A percentile compares a stretch with the other conserved stretches of the same genome.
Conservation (phyloP, 2,329 filamentous ascomycete species). For the Geoglossum cookeanum region DNA sequence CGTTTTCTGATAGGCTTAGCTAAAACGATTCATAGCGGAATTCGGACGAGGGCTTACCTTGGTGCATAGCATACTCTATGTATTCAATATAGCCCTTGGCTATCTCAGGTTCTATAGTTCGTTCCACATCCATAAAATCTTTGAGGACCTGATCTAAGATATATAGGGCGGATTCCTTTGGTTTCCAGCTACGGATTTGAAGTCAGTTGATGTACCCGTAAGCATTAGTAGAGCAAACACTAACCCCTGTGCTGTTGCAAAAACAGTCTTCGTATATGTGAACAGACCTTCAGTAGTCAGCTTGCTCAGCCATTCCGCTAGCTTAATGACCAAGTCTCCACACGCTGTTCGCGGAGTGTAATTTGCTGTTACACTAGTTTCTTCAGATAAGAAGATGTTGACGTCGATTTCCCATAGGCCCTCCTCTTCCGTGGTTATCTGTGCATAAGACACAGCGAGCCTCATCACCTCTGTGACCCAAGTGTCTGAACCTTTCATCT, state of each 20-base stretch:
- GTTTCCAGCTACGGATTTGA: constrained; percentile 32
- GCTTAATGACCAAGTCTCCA: constrained; percentile 78
- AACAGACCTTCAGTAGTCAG: constrained; percentile 63
- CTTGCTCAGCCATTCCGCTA: constrained; percentile 72
- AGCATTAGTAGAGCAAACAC: background rate
- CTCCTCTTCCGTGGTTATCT: constrained; percentile 83
- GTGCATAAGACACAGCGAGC: constrained; percentile 65
- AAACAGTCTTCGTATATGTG: constrained; percentile 55
- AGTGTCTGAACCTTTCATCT: constrained; percentile 31
- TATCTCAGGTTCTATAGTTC: constrained; percentile 48
- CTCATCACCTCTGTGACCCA: constrained; percentile 85
- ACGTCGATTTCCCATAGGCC: constrained; percentile 93
- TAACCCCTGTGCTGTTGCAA: constrained; percentile 24
- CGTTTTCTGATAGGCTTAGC: constrained; percentile 34
- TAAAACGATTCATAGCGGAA: background rate
- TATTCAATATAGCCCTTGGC: constrained; percentile 61
- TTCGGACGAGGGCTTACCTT: constrained; percentile 12
- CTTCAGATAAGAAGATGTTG: constrained; percentile 86
- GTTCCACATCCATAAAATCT: constrained; percentile 64
- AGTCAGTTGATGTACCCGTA: background rate
- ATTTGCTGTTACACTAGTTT: constrained; percentile 85
- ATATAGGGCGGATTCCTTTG: constrained; percentile 65
- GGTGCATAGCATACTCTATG: constrained; percentile 56
- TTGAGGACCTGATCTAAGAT: constrained; percentile 68
- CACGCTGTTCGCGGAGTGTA: constrained; percentile 89